Percentiles rank a stretch among this genome's conserved stretches.
phyloP scores from a whole-genome alignment of 2,329 filamentous ascomycete species.

The Colletotrichum musicola region DNA sequence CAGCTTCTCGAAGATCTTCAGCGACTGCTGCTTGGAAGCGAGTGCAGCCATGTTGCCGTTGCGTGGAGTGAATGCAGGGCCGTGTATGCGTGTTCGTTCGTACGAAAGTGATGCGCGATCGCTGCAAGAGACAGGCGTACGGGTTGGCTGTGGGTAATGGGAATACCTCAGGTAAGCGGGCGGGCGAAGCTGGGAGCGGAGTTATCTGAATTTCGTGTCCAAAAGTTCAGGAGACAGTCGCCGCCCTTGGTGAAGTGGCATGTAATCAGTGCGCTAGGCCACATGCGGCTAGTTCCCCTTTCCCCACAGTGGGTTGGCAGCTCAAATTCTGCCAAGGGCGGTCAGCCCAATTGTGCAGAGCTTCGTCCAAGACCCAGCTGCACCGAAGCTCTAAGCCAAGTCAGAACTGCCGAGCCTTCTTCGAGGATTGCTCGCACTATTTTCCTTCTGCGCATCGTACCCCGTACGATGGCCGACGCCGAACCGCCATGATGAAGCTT shows the following conservation, averaged over 20 bases:
- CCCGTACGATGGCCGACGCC: constrained; percentile 54
- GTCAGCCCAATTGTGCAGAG: constrained; percentile 43
- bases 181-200: constrained; percentile 30
- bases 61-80: constrained; percentile 5
- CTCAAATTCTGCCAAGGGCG: constrained; percentile 54
- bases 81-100: background rate
- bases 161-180: constrained; percentile 26
- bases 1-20: constrained; percentile 97
- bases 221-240: constrained; percentile 40
- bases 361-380: constrained; percentile 17
- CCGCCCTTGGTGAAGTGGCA: constrained; percentile 40
- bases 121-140: constrained; percentile 10
- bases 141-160: constrained; percentile 11
- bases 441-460: constrained; percentile 13
- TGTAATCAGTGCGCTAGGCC: constrained; percentile 35
- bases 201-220: constrained; percentile 40
- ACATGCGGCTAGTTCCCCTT: background rate
- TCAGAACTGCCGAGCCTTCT: constrained; percentile 20
- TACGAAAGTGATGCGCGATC: constrained; percentile 13
- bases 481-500: constrained; percentile 61
- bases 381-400: constrained; percentile 25
- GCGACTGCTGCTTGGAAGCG: constrained; percentile 93
- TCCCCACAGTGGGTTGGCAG: constrained; percentile 35
- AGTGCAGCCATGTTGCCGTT: constrained; percentile 70
- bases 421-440: background rate